Percentiles rank a stretch among this genome's conserved stretches.
phyloP scores from a whole-genome alignment of 345 rosid species.

The Eucalyptus albens region DNA sequence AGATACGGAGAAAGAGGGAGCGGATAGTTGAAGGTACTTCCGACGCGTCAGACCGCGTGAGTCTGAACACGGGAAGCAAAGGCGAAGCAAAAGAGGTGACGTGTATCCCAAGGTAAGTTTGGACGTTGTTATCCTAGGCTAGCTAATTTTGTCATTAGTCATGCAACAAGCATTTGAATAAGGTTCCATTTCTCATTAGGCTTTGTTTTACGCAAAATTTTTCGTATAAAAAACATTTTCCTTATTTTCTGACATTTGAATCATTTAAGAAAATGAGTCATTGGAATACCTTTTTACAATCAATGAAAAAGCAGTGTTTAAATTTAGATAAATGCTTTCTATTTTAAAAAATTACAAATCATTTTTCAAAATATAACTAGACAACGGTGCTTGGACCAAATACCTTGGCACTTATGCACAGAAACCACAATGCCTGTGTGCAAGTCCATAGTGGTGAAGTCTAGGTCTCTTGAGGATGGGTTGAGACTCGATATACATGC shows the following conservation, averaged over 20 bases:
- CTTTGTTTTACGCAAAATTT: no score
- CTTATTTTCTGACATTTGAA: fast-evolving
- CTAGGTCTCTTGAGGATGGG: not conserved
- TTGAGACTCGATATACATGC: not conserved
- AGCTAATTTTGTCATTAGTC: not conserved
- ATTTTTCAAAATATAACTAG: not conserved
- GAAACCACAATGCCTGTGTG: fast-evolving
- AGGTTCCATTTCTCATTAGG: no score
- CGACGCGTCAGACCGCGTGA: not conserved
- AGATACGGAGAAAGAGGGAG: not conserved
- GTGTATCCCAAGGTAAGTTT: no score
- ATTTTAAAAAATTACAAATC: not conserved
- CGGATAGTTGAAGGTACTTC: not conserved
- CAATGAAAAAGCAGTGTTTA: not conserved
- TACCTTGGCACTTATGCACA: fast-evolving
- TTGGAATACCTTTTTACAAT: not conserved
- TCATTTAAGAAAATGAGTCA: not conserved
- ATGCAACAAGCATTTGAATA: not conserved
- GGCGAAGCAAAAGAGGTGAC: not conserved
- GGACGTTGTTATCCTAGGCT: not conserved
- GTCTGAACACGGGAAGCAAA: not conserved
- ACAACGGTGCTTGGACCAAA: not conserved
- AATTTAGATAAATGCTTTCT: not conserved
- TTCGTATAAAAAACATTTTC: no score
- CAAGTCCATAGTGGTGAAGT: not conserved